Conservation (phyloP, 2,329 filamentous ascomycete species). For the Colletotrichum melonis region DNA sequence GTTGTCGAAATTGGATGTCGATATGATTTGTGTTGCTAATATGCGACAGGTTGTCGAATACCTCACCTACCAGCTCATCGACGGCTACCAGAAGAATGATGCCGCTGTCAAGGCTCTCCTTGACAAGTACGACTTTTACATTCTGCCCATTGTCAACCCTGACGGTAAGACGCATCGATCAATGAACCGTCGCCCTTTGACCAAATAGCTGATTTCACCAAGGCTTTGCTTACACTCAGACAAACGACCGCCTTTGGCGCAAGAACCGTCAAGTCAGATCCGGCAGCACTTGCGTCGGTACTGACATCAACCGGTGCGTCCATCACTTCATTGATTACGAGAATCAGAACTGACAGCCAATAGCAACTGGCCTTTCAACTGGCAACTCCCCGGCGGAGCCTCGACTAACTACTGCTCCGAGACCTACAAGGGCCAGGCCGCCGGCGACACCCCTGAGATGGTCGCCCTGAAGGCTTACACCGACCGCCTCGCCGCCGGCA, state of each 20-base stretch:
- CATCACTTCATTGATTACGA: not conserved
- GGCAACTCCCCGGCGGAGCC: conserved; percentile 61
- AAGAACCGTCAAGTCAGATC: conserved; percentile 64
- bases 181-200: not conserved
- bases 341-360: not conserved
- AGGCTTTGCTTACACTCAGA: conserved; percentile 71
- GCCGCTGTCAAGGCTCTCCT: conserved; percentile 57
- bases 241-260: conserved; percentile 68
- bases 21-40: not conserved
- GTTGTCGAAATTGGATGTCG: not conserved
- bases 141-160: conserved; percentile 72
- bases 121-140: conserved; percentile 74
- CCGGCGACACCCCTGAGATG: conserved; percentile 63
- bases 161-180: conserved; percentile 56
- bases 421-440: conserved; percentile 56
- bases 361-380: conserved; percentile 66
- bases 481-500: conserved; percentile 38
- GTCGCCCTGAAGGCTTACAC: conserved; percentile 55
- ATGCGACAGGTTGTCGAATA: conserved; percentile 58
- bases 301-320: conserved; percentile 64
- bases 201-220: not conserved
- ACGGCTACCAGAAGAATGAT: conserved; percentile 52
- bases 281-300: conserved; percentile 58
- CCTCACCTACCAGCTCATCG: conserved; percentile 60
- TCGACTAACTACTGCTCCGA: conserved; percentile 63